phyloP scores from a whole-genome alignment of 768 basidiomycete species.

The Hygrophoropsis aurantiaca region DNA sequence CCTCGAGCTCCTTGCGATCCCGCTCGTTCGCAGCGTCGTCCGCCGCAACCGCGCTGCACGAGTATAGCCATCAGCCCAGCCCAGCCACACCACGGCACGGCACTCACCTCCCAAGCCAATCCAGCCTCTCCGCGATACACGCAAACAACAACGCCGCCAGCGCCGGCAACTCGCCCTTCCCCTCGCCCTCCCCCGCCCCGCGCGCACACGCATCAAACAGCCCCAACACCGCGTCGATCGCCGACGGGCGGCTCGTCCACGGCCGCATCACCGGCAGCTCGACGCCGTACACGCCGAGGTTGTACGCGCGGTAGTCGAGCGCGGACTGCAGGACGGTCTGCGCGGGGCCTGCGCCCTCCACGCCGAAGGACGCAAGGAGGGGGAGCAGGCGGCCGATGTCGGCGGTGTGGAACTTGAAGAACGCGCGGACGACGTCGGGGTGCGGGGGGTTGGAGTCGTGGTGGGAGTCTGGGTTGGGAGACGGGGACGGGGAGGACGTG shows the following conservation, averaged over 20 bases:
- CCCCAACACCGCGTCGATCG: slow-evolving; percentile 67
- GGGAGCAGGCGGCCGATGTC: slow-evolving; percentile 71
- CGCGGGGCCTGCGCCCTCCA: slow-evolving; percentile 19
- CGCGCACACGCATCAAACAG: slow-evolving; percentile 69
- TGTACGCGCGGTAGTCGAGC: slow-evolving; percentile 71
- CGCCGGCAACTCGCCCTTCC: slow-evolving; percentile 48
- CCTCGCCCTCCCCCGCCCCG: slow-evolving; percentile 14
- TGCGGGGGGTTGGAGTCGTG: slow-evolving; percentile 50
- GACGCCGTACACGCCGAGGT: slow-evolving; percentile 76
- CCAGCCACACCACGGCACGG: too few species aligned
- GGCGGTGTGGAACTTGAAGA: slow-evolving; percentile 71
- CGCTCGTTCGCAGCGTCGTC: slow-evolving; percentile 50
- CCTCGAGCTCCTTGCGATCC: slow-evolving; percentile 59
- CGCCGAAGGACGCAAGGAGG: slow-evolving; percentile 40
- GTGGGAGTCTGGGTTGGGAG: slow-evolving; percentile 12
- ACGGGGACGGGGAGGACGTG: slow-evolving; percentile 15
- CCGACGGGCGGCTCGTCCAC: slow-evolving; percentile 75
- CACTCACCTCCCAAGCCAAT: slow-evolving; percentile 63
- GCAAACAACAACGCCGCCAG: slow-evolving; percentile 64
- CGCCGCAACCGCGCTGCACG: slow-evolving; percentile 43
- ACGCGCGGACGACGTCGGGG: slow-evolving; percentile 79
- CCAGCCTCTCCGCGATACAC: slow-evolving; percentile 65
- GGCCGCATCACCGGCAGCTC: slow-evolving; percentile 66
- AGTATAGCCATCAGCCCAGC: background rate
- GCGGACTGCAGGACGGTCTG: slow-evolving; percentile 76